A percentile compares a stretch with the other conserved stretches of the same genome.
phyloP scores from a whole-genome alignment of 179 eudicot species.

The Silene vulgaris region DNA sequence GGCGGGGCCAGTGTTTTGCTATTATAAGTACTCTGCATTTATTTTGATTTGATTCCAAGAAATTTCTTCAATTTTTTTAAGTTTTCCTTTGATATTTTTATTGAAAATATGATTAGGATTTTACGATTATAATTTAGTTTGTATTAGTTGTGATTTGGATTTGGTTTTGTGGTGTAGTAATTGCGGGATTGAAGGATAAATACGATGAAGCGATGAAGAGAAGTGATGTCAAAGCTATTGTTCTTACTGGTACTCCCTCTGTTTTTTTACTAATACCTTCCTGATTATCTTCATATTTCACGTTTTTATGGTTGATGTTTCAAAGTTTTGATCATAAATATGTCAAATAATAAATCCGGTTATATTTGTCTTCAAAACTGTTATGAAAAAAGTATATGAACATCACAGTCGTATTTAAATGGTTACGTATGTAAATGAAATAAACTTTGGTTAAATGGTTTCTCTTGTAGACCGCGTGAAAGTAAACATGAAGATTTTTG shows the following conservation, averaged over 20 bases:
- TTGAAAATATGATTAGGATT: background rate
- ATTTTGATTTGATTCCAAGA: constrained; percentile 14
- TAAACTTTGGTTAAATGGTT: no score
- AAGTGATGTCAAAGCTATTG: constrained; percentile 75
- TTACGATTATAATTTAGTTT: background rate
- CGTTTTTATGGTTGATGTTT: no score
- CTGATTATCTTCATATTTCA: background rate
- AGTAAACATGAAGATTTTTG: background rate
- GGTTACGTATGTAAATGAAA: background rate
- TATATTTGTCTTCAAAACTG: background rate
- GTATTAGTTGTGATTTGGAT: background rate
- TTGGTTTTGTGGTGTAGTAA: constrained; percentile 34
- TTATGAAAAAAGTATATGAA: no score
- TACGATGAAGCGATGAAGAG: constrained; percentile 60
- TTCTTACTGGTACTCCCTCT: constrained; percentile 46
- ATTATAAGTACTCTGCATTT: background rate
- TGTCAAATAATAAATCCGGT: background rate
- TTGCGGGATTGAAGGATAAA: constrained; percentile 54
- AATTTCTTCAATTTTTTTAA: background rate
- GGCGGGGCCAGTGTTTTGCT: no score
- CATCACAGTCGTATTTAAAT: no score
- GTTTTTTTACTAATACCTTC: background rate
- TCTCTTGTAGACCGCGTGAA: background rate
- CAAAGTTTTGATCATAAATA: no score
- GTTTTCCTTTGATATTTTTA: background rate